Percentiles rank a stretch among this genome's conserved stretches.
Evolutionary conservation across 2,329 filamentous ascomycete genomes (phyloP).

Genomic region (Thielaviopsis euricoi): DNA sequence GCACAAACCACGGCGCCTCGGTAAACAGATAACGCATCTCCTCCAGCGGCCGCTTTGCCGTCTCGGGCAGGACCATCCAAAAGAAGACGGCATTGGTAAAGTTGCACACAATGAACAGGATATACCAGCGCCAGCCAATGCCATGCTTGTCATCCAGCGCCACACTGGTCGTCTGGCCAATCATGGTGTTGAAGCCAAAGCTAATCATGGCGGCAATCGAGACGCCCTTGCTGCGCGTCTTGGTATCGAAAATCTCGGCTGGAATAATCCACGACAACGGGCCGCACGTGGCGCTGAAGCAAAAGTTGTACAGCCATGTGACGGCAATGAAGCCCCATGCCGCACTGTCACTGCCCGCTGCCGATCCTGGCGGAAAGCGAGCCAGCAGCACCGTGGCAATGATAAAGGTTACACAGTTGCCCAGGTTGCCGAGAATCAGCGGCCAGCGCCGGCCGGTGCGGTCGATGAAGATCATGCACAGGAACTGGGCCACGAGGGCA

Average conservation of each 20-base stretch:
- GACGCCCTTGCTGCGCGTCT: constrained; percentile 58
- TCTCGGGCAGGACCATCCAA: constrained; percentile 51
- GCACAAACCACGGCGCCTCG: constrained; percentile 48
- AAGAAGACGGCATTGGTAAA: constrained; percentile 34
- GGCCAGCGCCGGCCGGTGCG: constrained; percentile 54
- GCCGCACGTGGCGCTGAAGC: constrained; percentile 54
- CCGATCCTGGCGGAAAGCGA: constrained; percentile 34
- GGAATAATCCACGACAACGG: constrained; percentile 46
- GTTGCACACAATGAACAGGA: constrained; percentile 40
- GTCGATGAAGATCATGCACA: constrained; percentile 55
- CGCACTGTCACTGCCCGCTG: constrained; percentile 24
- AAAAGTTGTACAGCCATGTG: constrained; percentile 71
- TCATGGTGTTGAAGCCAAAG: constrained; percentile 65
- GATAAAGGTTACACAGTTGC: constrained; percentile 57
- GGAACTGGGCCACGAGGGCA: constrained; percentile 49
- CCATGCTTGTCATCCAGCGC: constrained; percentile 25
- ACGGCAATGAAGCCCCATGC: constrained; percentile 56
- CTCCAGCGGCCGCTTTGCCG: constrained; percentile 44
- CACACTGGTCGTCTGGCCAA: constrained; percentile 45
- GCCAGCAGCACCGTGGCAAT: constrained; percentile 39
- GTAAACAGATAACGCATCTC: constrained; percentile 53
- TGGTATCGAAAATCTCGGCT: constrained; percentile 63
- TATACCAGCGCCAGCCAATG: constrained; percentile 32
- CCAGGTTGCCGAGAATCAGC: constrained; percentile 54
- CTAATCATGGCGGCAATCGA: constrained; percentile 56